These are phyloP conservation scores for Calocybe gambosa DNA, from an alignment of 1,284 basidiomycete species.

Conservation along the genomic window DNA sequence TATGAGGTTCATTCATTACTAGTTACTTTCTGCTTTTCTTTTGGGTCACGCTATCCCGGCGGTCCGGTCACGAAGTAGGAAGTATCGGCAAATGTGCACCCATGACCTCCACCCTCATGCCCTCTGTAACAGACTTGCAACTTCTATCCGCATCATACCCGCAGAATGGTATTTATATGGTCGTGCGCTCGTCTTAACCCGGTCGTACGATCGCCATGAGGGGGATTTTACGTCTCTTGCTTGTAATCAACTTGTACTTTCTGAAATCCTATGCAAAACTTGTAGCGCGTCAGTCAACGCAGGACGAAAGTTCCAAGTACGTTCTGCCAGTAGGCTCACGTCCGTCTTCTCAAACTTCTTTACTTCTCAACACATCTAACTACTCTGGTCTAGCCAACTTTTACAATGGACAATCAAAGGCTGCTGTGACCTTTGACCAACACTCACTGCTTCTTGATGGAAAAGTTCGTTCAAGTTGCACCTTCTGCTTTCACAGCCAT, in stretches of 20 bases:
- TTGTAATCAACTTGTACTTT: conserved; percentile 9
- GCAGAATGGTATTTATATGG: conserved; percentile 6
- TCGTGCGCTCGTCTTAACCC: not conserved
- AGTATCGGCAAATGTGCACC: conserved; percentile 7
- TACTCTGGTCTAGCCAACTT: conserved; percentile 23
- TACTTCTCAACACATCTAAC: not conserved
- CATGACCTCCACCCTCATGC: conserved; percentile 13
- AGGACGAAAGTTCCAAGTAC: conserved; percentile 26
- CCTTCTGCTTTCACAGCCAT: not conserved
- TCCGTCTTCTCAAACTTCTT: conserved; percentile 14
- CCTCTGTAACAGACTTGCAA: conserved; percentile 1
- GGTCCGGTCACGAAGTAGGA: conserved; percentile 10
- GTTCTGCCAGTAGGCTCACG: conserved; percentile 26
- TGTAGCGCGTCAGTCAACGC: conserved; percentile 17
- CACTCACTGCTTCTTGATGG: conserved; percentile 39
- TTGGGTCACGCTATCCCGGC: conserved; percentile 1
- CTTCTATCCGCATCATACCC: conserved; percentile 15
- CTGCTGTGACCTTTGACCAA: conserved; percentile 36
- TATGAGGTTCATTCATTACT: not conserved
- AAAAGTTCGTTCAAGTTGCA: conserved; percentile 22
- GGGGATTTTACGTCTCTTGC: conserved; percentile 7
- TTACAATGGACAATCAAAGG: conserved; percentile 31
- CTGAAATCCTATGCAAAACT: conserved; percentile 5
- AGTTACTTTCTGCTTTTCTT: not conserved
- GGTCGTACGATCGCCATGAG: conserved; percentile 5